These are phyloP conservation scores for Seiridium cupressi DNA, from an alignment of 2,329 filamentous ascomycete genomes.

Conservation along the genomic window DNA sequence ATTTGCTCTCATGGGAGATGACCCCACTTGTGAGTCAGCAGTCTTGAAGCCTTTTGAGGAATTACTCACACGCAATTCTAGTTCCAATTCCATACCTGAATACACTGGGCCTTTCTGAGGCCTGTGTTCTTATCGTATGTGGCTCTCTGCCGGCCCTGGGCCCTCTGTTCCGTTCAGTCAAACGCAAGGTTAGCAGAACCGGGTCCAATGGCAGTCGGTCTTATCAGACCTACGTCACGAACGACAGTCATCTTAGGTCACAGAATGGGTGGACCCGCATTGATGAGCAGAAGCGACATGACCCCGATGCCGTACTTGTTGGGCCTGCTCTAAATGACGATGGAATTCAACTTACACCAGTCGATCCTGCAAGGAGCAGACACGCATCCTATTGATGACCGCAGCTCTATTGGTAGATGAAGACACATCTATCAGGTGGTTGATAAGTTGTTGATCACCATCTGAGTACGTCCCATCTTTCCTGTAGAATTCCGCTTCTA, in stretches of 20 bases:
- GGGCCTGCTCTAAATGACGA: neutral
- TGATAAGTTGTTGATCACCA: no score
- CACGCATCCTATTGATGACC: no score
- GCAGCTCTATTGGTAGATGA: no score
- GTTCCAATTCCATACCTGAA: constrained; percentile 23
- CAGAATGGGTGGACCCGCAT: neutral
- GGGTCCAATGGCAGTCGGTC: neutral
- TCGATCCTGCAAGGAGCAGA: neutral
- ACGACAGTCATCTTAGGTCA: neutral
- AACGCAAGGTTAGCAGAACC: constrained; percentile 12
- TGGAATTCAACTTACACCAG: neutral
- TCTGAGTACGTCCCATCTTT: no score
- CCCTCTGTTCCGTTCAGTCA: constrained; percentile 15
- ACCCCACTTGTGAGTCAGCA: constrained; percentile 26
- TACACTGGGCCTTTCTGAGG: constrained; percentile 24
- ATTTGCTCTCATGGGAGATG: constrained; percentile 18
- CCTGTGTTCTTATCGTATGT: constrained; percentile 19
- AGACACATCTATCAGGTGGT: no score
- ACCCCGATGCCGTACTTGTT: neutral
- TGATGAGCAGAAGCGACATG: neutral
- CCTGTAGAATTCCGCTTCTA: no score
- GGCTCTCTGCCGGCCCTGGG: constrained; percentile 19
- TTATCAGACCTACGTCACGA: neutral
- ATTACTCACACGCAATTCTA: constrained; percentile 3
- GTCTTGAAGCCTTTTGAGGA: constrained; percentile 1